Conservation (phyloP, 495 filamentous ascomycete genomes). For the Xylaria scruposa region DNA sequence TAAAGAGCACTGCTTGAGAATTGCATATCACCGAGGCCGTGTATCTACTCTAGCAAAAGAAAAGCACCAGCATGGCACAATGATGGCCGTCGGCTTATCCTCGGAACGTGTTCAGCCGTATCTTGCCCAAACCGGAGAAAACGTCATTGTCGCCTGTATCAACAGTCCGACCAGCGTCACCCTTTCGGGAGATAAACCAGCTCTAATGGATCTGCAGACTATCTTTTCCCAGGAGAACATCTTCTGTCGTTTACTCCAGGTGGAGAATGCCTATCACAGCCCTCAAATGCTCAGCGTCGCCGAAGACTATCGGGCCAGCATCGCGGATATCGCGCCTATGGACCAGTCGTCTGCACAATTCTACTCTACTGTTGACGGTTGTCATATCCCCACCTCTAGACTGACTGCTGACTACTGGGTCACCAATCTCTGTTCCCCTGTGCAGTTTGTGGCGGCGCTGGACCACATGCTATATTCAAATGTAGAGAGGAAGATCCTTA, state of each 20-base stretch:
- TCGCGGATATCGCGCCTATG: slow-evolving; percentile 28
- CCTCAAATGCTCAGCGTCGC: slow-evolving; percentile 51
- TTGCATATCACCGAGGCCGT: slow-evolving; percentile 5
- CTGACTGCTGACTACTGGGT: slow-evolving; percentile 45
- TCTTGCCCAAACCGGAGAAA: slow-evolving; percentile 12
- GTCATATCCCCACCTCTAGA: slow-evolving; percentile 41
- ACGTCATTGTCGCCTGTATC: slow-evolving; percentile 36
- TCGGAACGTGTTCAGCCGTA: slow-evolving; percentile 25
- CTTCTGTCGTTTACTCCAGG: slow-evolving; percentile 50
- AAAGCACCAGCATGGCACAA: slow-evolving; percentile 31
- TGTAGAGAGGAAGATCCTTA: background rate
- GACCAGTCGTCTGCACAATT: background rate
- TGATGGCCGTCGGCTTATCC: slow-evolving; percentile 42
- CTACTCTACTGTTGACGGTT: slow-evolving; percentile 15
- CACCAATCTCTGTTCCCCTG: slow-evolving; percentile 43
- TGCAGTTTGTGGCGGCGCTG: slow-evolving; percentile 36
- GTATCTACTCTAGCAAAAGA: slow-evolving; percentile 14
- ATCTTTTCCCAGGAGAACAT: slow-evolving; percentile 32
- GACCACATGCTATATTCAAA: slow-evolving; percentile 32
- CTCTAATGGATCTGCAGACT: slow-evolving; percentile 42
- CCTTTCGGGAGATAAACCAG: slow-evolving; percentile 40
- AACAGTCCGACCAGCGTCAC: slow-evolving; percentile 47
- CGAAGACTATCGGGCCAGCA: slow-evolving; percentile 41
- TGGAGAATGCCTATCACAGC: slow-evolving; percentile 54
- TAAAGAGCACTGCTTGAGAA: background rate